Percentiles rank a stretch among this genome's conserved stretches.
Evolutionary conservation across 208 protist species (phyloP).

Genomic region (Wallacemonas collosoma): DNA sequence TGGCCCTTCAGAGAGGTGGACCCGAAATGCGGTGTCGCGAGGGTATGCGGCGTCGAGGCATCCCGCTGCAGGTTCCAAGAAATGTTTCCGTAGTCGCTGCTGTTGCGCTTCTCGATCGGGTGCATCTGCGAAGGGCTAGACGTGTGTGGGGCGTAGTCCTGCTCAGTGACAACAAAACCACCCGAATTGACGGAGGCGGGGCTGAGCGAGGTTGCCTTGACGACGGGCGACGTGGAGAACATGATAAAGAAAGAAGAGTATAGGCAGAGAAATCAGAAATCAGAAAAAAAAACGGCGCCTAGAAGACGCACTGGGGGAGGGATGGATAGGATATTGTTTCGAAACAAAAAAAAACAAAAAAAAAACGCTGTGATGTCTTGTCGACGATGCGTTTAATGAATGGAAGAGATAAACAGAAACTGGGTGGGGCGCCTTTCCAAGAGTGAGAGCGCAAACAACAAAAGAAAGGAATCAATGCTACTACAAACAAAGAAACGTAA

Average conservation of each 20-base stretch:
- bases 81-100: slow-evolving; percentile 11
- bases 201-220: background rate
- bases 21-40: slow-evolving; percentile 2
- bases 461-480: too few relatives aligned
- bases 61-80: background rate
- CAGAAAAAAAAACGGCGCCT: slow-evolving; percentile 1
- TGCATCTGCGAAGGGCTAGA: background rate
- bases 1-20: background rate
- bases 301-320: too few relatives aligned
- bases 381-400: too few relatives aligned
- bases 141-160: slow-evolving; percentile 2
- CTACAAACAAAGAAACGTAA: too few relatives aligned
- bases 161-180: slow-evolving; percentile 8
- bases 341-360: too few relatives aligned
- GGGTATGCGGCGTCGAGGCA: background rate
- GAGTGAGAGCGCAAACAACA: too few relatives aligned
- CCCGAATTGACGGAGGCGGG: background rate
- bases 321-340: too few relatives aligned
- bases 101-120: background rate
- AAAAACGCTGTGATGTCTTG: too few relatives aligned
- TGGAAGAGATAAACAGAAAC: too few relatives aligned
- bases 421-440: too few relatives aligned
- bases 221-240: slow-evolving; percentile 7
- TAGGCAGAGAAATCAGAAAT: slow-evolving; percentile 2
- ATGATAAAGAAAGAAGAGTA: background rate